Evolutionary conservation across 495 filamentous ascomycete species (phyloP), one percentile per base, ranked within the genome.

Genomic region (Tuber umbilicatum): DNA sequence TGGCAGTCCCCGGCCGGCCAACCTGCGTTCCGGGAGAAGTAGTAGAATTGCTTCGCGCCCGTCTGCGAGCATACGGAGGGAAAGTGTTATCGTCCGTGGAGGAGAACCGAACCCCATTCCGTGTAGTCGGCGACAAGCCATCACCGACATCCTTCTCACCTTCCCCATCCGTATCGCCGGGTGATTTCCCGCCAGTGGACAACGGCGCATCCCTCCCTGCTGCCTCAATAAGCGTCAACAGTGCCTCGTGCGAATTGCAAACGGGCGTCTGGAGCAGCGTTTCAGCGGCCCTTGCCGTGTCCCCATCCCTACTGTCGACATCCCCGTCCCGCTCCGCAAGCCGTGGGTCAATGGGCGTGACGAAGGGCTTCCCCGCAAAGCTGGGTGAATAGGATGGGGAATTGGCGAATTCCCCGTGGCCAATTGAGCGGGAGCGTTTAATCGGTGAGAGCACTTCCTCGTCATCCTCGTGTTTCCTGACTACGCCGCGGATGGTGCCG

Each of bases 151-250:
- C 55, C 40, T 81, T 76, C 7, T 79, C 79, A 73, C 70, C 79
- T 72, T 81, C 79, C 64, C 73, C 76, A 67, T 81, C 76, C 10
- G 73, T 73, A 21, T 81, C 80, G 40, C 79, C 75, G 55, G 72
- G 74, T 31, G 78, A 75, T 74, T 75, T 79, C 31, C 47, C 70
- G 37, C 74, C 60, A 16, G 69, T 74, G 38, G 74, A 71, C 64
- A 80, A 68, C 17, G 81, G 81, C 19, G 80, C 75, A 69, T 79
- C 77, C 68, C 86, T 82, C 4, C 87, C 86, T 12, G 88, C 87
- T 10, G 88, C 88, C 75, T 89, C 87, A n/a, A 88, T 88, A 37
- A 90, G 79, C 19, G 89, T 81, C 81, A 88, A 85, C n/a, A 90
- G 79, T 39, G 88, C 88, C 78, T 90, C 88, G 72, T 88, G 87